Percentiles rank a stretch among this genome's conserved stretches.
Conservation (phyloP, 2,329 filamentous ascomycete genomes). For the Fusarium miscanthi region DNA sequence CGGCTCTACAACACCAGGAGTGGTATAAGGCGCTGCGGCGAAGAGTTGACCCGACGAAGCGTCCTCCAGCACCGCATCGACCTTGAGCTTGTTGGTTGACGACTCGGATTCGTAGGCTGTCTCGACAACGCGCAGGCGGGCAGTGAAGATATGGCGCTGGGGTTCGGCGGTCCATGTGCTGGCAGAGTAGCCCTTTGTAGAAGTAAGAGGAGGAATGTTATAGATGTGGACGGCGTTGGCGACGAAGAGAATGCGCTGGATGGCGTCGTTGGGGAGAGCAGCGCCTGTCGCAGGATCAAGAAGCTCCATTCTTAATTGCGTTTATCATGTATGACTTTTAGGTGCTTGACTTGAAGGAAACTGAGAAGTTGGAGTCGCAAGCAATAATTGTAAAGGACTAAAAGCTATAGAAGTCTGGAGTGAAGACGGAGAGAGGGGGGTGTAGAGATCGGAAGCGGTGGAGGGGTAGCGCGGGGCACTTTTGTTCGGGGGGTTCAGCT, state of each 20-base stretch:
- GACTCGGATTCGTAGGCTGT: constrained; percentile 65
- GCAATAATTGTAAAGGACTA: neutral
- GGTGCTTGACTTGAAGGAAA: neutral
- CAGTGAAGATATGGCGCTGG: constrained; percentile 84
- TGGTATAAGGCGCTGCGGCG: constrained; percentile 83
- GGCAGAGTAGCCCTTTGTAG: constrained; percentile 82
- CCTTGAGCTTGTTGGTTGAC: constrained; percentile 68
- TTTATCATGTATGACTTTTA: neutral
- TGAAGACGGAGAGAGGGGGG: constrained; percentile 24
- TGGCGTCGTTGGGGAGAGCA: constrained; percentile 77
- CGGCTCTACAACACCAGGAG: constrained; percentile 74
- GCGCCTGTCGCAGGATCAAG: constrained; percentile 78
- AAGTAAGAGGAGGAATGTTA: constrained; percentile 82
- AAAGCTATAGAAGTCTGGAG: neutral
- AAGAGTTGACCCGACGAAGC: constrained; percentile 78
- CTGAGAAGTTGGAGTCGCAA: neutral
- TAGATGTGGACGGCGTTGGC: constrained; percentile 83
- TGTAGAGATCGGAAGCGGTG: constrained; percentile 23
- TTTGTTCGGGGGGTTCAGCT: neutral
- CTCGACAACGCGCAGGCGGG: constrained; percentile 81
- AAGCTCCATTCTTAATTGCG: constrained; percentile 62
- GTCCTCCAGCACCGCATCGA: constrained; percentile 85
- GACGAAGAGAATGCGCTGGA: constrained; percentile 86
- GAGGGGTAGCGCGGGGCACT: constrained; percentile 39
- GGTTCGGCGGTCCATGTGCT: constrained; percentile 79